phyloP scores from a whole-genome alignment of 23 red algal species.

The Gracilaria gracilis region DNA sequence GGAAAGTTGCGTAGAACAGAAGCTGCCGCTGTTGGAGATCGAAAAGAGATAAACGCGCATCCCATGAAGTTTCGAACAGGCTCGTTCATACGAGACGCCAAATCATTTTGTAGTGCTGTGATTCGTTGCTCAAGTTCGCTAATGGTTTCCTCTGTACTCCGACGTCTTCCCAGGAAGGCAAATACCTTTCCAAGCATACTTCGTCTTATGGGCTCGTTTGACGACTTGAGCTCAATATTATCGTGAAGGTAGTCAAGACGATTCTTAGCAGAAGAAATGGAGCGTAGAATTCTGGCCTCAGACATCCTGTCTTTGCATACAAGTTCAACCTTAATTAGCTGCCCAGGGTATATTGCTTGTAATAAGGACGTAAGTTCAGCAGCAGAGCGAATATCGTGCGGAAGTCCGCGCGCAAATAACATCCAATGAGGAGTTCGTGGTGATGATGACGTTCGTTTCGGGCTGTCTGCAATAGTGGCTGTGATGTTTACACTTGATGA shows the following conservation, averaged over 20 bases:
- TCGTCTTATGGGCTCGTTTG: neutral
- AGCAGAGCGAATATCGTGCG: slow-evolving; percentile 38
- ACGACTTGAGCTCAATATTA: slow-evolving; percentile 7
- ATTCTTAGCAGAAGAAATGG: slow-evolving; percentile 51
- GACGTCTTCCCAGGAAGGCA: slow-evolving; percentile 19
- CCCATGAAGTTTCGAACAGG: slow-evolving; percentile 77
- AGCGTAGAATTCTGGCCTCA: slow-evolving; percentile 67
- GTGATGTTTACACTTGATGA: slow-evolving; percentile 17
- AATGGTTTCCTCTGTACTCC: slow-evolving; percentile 50
- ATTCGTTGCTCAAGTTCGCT: slow-evolving; percentile 48
- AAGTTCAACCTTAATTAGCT: slow-evolving; percentile 69
- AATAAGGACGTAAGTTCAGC: slow-evolving; percentile 51
- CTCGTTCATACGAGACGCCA: slow-evolving; percentile 35
- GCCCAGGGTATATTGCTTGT: slow-evolving; percentile 58
- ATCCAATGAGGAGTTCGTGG: slow-evolving; percentile 55
- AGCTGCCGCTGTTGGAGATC: slow-evolving; percentile 64
- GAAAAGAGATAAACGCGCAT: slow-evolving; percentile 79
- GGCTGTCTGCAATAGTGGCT: slow-evolving; percentile 14
- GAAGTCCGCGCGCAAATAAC: slow-evolving; percentile 81
- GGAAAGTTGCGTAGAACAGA: slow-evolving; percentile 78
- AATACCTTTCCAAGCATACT: slow-evolving; percentile 32
- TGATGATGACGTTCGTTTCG: slow-evolving; percentile 1
- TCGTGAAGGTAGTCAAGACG: slow-evolving; percentile 70
- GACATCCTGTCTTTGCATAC: slow-evolving; percentile 72
- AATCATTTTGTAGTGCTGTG: slow-evolving; percentile 31